phyloP scores from a whole-genome alignment of 805 yeast species.

The Candida hungchunana region DNA sequence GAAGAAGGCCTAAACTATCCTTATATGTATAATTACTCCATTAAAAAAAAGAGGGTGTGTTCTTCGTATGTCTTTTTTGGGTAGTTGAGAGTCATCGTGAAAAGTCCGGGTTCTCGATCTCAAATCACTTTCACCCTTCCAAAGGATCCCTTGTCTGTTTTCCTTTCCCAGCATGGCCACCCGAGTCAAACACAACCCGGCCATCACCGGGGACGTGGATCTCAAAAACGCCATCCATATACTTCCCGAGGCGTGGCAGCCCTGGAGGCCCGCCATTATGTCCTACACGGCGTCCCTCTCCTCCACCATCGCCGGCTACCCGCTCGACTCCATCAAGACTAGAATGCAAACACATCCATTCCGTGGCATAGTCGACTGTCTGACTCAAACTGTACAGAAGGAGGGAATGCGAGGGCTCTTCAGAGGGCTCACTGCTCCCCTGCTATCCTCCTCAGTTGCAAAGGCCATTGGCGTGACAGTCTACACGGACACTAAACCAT shows the following conservation, averaged over 20 bases:
- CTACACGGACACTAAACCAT: conserved; percentile 53
- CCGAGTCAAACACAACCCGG: conserved; percentile 34
- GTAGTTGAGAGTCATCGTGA: background rate
- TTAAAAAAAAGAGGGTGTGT: no score
- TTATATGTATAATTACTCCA: no score
- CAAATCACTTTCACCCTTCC: no score
- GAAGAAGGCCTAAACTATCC: conserved; percentile 7
- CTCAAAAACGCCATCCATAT: conserved; percentile 41
- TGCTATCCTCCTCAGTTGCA: conserved; percentile 60
- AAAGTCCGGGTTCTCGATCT: background rate
- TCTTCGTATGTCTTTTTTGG: no score
- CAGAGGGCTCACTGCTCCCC: conserved; percentile 73
- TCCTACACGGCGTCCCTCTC: conserved; percentile 62
- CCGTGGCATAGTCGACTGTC: conserved; percentile 53
- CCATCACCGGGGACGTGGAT: conserved; percentile 54
- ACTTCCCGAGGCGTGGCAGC: conserved; percentile 44
- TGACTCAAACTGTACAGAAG: conserved; percentile 43
- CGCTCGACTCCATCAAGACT: conserved; percentile 82
- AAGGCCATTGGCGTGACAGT: conserved; percentile 63
- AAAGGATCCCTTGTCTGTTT: no score
- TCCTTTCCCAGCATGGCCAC: no score
- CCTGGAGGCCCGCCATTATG: conserved; percentile 53
- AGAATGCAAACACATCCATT: conserved; percentile 78
- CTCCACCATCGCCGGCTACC: conserved; percentile 73
- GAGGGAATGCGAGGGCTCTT: conserved; percentile 74